A percentile compares a stretch with the other conserved stretches of the same genome.
Conservation (phyloP, 306 rosid genomes). For the Trichosanthes truncata region DNA sequence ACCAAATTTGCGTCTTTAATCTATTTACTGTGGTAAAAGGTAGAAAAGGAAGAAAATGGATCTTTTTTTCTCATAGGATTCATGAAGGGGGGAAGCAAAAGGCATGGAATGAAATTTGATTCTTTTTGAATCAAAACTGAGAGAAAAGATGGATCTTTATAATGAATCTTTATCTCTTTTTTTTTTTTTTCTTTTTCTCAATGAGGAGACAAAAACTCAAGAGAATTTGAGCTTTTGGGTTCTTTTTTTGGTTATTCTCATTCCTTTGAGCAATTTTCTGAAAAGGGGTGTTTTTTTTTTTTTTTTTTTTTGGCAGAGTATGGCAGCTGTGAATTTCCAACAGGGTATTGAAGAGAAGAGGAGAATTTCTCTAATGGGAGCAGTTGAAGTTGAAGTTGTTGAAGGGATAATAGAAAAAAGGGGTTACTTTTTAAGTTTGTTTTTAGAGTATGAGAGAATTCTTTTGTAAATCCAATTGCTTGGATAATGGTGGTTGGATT, state of each 20-base stretch:
- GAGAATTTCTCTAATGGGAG: background rate
- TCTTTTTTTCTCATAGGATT: background rate
- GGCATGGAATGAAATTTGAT: background rate
- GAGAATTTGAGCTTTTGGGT: background rate
- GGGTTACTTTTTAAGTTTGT: background rate
- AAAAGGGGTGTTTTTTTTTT: background rate
- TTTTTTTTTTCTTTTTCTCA: background rate
- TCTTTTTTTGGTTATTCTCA: background rate
- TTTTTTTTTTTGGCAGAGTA: constrained; percentile 40
- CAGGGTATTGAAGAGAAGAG: constrained; percentile 36
- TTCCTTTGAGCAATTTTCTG: background rate
- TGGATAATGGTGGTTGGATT: background rate
- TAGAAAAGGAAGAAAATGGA: background rate
- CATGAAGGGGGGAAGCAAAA: background rate
- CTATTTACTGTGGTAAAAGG: background rate
- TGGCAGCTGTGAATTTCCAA: constrained; percentile 70
- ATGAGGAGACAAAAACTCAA: constrained; percentile 2
- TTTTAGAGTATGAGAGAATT: background rate
- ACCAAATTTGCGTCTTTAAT: background rate
- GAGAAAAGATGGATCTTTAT: background rate
- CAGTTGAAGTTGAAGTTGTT: too few relatives aligned
- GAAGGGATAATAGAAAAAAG: background rate
- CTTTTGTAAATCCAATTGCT: constrained; percentile 8
- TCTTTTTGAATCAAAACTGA: background rate
- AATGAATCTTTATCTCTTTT: background rate